Percentiles rank a stretch among this genome's conserved stretches.
These are phyloP conservation scores for Pseudogymnoascus sp. DNA, from an alignment of 2,329 filamentous ascomycete genomes.

Conservation along the genomic window DNA sequence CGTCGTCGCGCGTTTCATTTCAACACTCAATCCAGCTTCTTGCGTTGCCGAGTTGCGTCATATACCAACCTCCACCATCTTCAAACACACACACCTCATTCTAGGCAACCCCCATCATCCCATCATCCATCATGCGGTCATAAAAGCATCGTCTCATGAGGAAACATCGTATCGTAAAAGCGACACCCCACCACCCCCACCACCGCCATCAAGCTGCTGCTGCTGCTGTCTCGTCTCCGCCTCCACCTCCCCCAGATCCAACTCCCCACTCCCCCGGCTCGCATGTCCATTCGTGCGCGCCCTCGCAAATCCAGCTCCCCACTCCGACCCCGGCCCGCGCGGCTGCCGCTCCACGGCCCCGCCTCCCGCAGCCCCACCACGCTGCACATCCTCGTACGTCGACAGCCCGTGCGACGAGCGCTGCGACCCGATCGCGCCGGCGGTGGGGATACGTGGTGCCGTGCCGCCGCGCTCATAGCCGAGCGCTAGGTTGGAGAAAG, in stretches of 20 bases:
- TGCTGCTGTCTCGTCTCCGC: background rate
- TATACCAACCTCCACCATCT: background rate
- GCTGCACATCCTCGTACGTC: constrained; percentile 22
- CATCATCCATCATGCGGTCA: constrained; percentile 1
- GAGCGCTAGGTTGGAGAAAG: constrained; percentile 55
- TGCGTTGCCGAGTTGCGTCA: background rate
- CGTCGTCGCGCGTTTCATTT: background rate
- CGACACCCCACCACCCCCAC: background rate
- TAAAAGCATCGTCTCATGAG: constrained; percentile 1
- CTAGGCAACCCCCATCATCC: background rate
- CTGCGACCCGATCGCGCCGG: constrained; percentile 60
- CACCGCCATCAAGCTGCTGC: background rate
- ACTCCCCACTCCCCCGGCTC: constrained; percentile 55
- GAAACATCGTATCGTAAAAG: constrained; percentile 6
- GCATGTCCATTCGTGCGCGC: constrained; percentile 54
- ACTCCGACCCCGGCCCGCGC: constrained; percentile 50
- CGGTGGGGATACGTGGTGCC: constrained; percentile 29
- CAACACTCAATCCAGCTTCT: background rate
- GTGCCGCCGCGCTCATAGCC: constrained; percentile 29
- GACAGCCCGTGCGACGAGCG: constrained; percentile 38
- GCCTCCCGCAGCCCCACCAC: constrained; percentile 18
- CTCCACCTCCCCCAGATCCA: constrained; percentile 19
- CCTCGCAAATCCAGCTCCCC: constrained; percentile 52
- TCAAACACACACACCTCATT: background rate
- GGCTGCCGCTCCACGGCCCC: constrained; percentile 51